These are phyloP conservation scores for Chimonanthus salicifolius DNA, from an alignment of 164 flowering plant species.

Conservation along the genomic window DNA sequence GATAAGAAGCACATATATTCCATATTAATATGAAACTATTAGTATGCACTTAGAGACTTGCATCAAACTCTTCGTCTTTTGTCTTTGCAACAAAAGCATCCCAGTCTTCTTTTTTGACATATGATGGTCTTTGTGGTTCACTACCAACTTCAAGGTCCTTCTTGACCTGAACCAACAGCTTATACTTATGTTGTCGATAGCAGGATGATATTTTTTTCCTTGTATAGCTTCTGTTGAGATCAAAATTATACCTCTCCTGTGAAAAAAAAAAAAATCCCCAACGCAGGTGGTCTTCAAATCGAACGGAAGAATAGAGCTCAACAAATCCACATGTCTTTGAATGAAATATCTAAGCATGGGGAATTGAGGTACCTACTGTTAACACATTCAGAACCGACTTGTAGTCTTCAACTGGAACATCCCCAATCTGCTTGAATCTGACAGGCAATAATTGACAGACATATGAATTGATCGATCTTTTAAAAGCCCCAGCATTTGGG, in stretches of 20 bases:
- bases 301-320: neutral
- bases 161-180: conserved; percentile 25
- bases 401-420: conserved; percentile 25
- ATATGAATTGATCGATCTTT: conserved; percentile 28
- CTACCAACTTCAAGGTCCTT: conserved; percentile 25
- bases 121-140: conserved; percentile 26
- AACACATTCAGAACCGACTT: conserved; percentile 19
- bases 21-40: neutral
- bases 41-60: conserved; percentile 5
- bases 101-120: conserved; percentile 30
- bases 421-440: conserved; percentile 28
- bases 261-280: neutral
- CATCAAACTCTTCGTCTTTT: conserved; percentile 29
- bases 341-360: neutral
- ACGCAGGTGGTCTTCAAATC: neutral
- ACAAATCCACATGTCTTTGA: neutral
- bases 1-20: neutral
- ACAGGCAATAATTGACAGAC: conserved; percentile 26
- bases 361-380: conserved; percentile 24
- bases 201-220: conserved; percentile 28
- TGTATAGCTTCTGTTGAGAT: conserved; percentile 22
- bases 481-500: conserved; percentile 27
- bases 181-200: conserved; percentile 28
- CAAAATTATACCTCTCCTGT: conserved; percentile 27
- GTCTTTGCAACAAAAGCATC: conserved; percentile 29